These are phyloP conservation scores for Ogataea naganishii DNA, from an alignment of 805 yeast genomes.

Conservation along the genomic window DNA sequence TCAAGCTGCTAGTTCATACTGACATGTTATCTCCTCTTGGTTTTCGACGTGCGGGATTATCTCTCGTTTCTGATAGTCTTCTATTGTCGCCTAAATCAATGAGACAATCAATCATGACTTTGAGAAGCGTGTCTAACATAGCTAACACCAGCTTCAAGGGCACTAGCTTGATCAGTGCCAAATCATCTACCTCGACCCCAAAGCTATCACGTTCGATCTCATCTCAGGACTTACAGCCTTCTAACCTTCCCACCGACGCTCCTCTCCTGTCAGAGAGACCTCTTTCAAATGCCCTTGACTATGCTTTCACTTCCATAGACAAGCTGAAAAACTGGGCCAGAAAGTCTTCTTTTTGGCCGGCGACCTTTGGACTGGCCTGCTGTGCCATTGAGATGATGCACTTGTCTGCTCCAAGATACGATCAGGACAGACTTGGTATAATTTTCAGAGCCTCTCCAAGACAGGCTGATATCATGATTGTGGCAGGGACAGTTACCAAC, in stretches of 20 bases:
- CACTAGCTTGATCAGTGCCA: too few species aligned
- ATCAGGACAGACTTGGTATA: conserved; percentile 86
- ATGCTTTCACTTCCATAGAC: conserved; percentile 74
- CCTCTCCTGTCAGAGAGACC: conserved; percentile 64
- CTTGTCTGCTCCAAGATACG: conserved; percentile 83
- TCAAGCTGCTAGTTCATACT: too few species aligned
- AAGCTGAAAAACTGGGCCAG: conserved; percentile 86
- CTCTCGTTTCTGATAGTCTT: too few species aligned
- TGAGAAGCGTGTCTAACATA: too few species aligned
- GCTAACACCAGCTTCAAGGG: too few species aligned
- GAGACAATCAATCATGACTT: too few species aligned
- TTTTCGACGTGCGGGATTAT: too few species aligned
- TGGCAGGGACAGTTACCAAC: conserved; percentile 85
- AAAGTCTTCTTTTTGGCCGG: conserved; percentile 90
- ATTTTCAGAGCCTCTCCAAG: conserved; percentile 92
- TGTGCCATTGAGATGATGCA: conserved; percentile 97
- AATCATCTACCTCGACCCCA: too few species aligned
- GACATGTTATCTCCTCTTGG: too few species aligned
- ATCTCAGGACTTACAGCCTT: conserved; percentile 32
- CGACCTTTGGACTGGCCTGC: conserved; percentile 85
- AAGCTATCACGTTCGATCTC: conserved; percentile 7
- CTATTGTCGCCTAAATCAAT: too few species aligned
- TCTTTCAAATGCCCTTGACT: conserved; percentile 56
- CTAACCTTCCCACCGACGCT: conserved; percentile 51
- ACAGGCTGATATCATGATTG: conserved; percentile 87